Base-by-base conservation (phyloP, 768 basidiomycete genomes). In the Boletus subparvulus region DNA sequence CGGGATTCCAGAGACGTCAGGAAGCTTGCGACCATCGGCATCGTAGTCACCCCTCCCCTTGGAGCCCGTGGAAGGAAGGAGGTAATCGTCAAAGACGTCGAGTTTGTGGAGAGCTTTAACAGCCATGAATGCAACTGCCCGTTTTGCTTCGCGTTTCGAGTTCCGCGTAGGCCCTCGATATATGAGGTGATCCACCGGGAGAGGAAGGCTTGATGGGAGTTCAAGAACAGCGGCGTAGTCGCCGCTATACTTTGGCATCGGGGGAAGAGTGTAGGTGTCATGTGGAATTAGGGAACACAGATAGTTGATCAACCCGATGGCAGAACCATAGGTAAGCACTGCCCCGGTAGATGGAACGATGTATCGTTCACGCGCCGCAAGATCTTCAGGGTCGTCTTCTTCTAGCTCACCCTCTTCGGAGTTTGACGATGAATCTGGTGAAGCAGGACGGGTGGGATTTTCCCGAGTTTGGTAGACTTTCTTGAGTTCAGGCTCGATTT, bases 81-180 rank as follows among this genome's bases (percentile, higher is more conserved):
- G 79, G 65, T 89, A 86, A 54, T 93, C 86, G 63, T 95, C 87
- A 61, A 94, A 87, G 6, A 91, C 86, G 30, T 87, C 81, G n/a
- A 91, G 73, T 30, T 77, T 75, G 57, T 86, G 82, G 16, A 96
- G 77, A 3, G 77, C 76, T 61, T 83, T 85, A 21, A 92, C 89
- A 3, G 88, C 92, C 58, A 83, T 72, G 68, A 92, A 95, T 0
- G 92, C 89, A 12, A 83, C 92, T 4, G 88, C 88, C 8, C 93
- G 85, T 63, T 85, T 91, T 1, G 94, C 92, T 65, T 90, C 90
- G 57, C 81, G 85, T 68, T 93, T 94, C 13, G 89, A 82, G 43
- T 77, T 74, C 54, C 80, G 83, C 6, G 52, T 57, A 4, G 89
- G 87, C 0, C 91, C 91, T 14, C 73, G 66, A 58, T 80, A 89